phyloP scores from a whole-genome alignment of 768 basidiomycete genomes.

The Suillus subluteus region DNA sequence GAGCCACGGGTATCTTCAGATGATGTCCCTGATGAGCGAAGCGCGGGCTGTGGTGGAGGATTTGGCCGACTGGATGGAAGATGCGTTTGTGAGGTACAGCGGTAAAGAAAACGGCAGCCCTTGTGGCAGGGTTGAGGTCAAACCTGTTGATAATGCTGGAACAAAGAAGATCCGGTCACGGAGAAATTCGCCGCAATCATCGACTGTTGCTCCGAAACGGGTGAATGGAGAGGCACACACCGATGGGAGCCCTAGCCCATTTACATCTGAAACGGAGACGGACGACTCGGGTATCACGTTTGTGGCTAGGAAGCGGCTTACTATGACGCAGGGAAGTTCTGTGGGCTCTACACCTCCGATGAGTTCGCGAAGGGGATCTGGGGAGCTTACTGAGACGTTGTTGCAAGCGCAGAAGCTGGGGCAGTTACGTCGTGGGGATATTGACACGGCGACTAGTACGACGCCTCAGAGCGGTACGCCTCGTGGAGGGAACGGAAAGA shows the following conservation, averaged over 20 bases:
- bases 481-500: constrained; percentile 40
- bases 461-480: constrained; percentile 33
- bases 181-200: constrained; percentile 26
- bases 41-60: constrained; percentile 79
- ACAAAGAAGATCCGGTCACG: constrained; percentile 31
- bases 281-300: constrained; percentile 76
- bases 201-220: constrained; percentile 27
- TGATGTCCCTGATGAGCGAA: constrained; percentile 85
- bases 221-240: constrained; percentile 7
- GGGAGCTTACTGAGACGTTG: constrained; percentile 21
- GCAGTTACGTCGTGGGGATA: background rate
- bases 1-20: constrained; percentile 97
- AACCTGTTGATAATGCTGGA: constrained; percentile 18
- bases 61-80: constrained; percentile 90
- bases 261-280: constrained; percentile 62
- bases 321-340: constrained; percentile 11
- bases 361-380: constrained; percentile 24
- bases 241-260: constrained; percentile 30
- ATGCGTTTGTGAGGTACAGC: constrained; percentile 56
- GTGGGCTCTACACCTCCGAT: constrained; percentile 31
- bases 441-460: constrained; percentile 2
- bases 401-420: constrained; percentile 18
- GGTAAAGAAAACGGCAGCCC: constrained; percentile 31
- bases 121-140: constrained; percentile 16
- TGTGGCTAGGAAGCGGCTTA: constrained; percentile 55